A percentile compares a stretch with the other conserved stretches of the same genome.
Conservation (phyloP, 129 eudicot species). For the Tanacetum coccineum region DNA sequence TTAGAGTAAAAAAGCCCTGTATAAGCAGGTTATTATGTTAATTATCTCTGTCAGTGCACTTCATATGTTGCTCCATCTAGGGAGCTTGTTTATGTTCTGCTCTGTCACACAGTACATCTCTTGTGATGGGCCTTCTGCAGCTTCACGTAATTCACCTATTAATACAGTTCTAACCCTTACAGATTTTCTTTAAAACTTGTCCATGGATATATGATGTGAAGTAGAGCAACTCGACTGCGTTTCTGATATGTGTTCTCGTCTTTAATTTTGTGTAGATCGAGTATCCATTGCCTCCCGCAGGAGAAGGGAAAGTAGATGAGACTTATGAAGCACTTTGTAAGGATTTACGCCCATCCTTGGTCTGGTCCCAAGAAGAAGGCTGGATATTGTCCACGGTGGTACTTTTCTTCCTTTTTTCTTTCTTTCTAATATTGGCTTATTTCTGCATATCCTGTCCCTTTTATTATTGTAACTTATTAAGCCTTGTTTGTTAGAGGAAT, state of each 20-base stretch:
- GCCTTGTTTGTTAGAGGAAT: not conserved
- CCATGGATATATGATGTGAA: not conserved
- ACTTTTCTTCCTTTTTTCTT: slow-evolving; percentile 10
- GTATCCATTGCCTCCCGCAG: slow-evolving; percentile 48
- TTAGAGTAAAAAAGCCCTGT: not conserved
- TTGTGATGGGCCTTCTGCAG: not conserved
- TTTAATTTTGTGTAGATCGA: slow-evolving; percentile 42
- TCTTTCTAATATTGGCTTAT: not conserved
- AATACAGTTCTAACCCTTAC: not conserved
- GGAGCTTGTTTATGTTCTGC: too few species aligned
- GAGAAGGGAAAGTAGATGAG: slow-evolving; percentile 40
- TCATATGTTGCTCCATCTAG: too few species aligned
- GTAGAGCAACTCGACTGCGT: not conserved
- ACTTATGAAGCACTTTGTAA: slow-evolving; percentile 36
- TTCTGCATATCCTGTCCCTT: slow-evolving; percentile 2
- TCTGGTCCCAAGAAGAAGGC: slow-evolving; percentile 58
- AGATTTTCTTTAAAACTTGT: too few species aligned
- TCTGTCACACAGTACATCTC: too few species aligned
- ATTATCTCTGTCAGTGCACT: too few species aligned
- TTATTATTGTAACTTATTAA: not conserved
- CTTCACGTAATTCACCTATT: not conserved
- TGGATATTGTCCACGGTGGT: slow-evolving; percentile 63
- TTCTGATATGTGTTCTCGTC: not conserved
- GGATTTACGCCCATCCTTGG: slow-evolving; percentile 71
- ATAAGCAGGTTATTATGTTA: too few species aligned